Evolutionary conservation across 305 asterid species (phyloP).

Genomic region (Rubia tinctorum): DNA sequence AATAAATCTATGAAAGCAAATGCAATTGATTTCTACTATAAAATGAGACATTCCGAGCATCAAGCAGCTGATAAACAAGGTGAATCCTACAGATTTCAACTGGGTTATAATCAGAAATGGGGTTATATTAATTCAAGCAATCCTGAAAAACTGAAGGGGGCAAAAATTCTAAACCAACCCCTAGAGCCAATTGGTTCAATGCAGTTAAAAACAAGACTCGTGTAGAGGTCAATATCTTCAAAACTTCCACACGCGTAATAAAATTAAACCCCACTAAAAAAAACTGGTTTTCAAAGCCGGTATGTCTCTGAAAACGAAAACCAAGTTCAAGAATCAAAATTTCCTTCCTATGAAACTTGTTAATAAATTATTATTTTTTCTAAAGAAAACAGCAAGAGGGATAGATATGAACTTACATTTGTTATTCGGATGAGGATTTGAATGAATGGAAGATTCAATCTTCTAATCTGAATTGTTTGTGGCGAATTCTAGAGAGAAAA

Average conservation of each 20-base stretch:
- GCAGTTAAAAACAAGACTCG: not conserved
- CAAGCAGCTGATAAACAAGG: too few species aligned
- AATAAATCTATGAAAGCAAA: not conserved
- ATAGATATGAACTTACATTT: conserved; percentile 12
- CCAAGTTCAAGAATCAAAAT: not conserved
- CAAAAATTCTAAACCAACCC: not conserved
- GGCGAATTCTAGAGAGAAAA: not conserved
- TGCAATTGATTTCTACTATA: too few species aligned
- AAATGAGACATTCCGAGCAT: too few species aligned
- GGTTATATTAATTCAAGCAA: not conserved
- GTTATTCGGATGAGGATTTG: too few species aligned
- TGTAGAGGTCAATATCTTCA: not conserved
- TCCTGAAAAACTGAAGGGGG: not conserved
- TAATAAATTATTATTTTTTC: not conserved
- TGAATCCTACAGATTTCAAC: not conserved
- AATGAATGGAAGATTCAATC: too few species aligned
- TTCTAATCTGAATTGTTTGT: not conserved
- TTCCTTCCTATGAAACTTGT: not conserved
- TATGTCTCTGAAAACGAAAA: too few species aligned
- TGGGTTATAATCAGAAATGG: not conserved
- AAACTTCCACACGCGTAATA: not conserved
- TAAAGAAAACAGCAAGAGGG: too few species aligned
- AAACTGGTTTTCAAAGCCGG: not conserved
- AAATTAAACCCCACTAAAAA: not conserved
- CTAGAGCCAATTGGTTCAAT: not conserved